A percentile compares a stretch with the other conserved stretches of the same genome.
These are phyloP conservation scores for Aphanoascus verrucosus DNA, from an alignment of 2,329 filamentous ascomycete genomes.

Conservation along the genomic window DNA sequence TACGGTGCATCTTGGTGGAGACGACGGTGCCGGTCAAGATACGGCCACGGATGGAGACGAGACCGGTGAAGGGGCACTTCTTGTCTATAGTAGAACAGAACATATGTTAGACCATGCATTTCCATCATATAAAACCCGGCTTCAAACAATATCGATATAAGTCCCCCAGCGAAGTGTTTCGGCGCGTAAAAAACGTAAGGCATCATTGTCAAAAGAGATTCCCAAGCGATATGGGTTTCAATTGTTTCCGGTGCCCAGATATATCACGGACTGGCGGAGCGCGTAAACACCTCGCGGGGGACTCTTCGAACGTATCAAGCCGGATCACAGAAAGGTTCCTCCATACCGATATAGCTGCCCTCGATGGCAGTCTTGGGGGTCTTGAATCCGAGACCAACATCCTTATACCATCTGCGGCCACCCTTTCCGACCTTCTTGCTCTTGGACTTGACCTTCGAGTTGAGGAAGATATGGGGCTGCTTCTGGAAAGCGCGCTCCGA, in stretches of 20 bases:
- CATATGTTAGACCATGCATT: background rate
- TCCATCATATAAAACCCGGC: background rate
- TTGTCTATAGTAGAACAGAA: constrained; percentile 58
- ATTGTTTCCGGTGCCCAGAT: background rate
- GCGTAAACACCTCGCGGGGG: background rate
- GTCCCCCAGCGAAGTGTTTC: background rate
- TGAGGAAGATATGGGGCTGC: constrained; percentile 99
- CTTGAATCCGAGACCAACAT: constrained; percentile 97
- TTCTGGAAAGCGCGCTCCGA: constrained; percentile 99
- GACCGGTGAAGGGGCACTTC: constrained; percentile 99
- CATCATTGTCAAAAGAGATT: background rate
- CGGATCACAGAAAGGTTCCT: constrained; percentile 18
- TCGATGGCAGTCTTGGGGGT: constrained; percentile 98
- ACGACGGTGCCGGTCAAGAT: constrained; percentile 98
- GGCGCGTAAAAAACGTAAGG: background rate
- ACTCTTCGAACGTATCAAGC: background rate
- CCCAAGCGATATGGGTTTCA: no score
- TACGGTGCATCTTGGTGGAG: constrained; percentile 99
- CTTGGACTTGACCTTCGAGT: constrained; percentile 85
- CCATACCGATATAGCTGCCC: constrained; percentile 97
- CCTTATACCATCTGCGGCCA: constrained; percentile 97
- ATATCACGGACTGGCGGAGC: background rate
- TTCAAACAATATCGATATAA: background rate
- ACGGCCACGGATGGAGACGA: constrained; percentile 99
- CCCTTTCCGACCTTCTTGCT: constrained; percentile 74